Evolutionary conservation across 179 eudicot genomes (phyloP), one percentile per base, ranked within the genome.

Genomic region (Sideroxylon spinosum): DNA sequence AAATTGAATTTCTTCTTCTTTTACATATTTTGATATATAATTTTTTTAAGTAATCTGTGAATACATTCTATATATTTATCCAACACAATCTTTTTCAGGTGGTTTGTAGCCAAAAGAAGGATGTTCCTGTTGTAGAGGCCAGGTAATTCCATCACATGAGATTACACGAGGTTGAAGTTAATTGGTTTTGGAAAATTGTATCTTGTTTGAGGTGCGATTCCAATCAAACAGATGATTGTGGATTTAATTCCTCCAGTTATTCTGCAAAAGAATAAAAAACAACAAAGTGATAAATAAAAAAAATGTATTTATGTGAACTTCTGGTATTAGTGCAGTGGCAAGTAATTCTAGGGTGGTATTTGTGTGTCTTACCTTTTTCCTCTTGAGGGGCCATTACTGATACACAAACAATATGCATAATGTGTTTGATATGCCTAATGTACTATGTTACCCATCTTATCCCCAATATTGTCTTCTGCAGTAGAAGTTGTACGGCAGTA

Each of bases 41-140:
- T 9, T 14, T 37, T 19, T 25, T 20, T 4, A 44, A n/a, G 61
- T 29, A 29, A 28, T 59, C 52, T 55, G 13, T 37, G 13, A 0
- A 25, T 28, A 26, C 3, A 0, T 44, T 48, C 65, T 48, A 20
- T 49, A 10, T 73, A 26, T 56, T 78, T 79, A 44, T 59, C 53
- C 32, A 5, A 11, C 32, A 63, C 60, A 22, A 14, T 65, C 48
- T 73, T 77, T 78, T 82, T 77, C 78, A 90, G 95, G 95, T 94
- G 44, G 86, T 84, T 32, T 86, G 88, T 71, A 81, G 86, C 84
- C 83, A 80, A 77, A 85, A 84, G 83, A 88, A 83, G 66, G 92
- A 88, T 59, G 79, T 79, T 82, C 79, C 86, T 67, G 69, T 85
- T 26, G 28, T 87, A 76, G 89, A 93, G 85, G 93, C 91, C 77